Conservation (phyloP, 495 filamentous ascomycete genomes). For the Barbatosphaeria neglecta region DNA sequence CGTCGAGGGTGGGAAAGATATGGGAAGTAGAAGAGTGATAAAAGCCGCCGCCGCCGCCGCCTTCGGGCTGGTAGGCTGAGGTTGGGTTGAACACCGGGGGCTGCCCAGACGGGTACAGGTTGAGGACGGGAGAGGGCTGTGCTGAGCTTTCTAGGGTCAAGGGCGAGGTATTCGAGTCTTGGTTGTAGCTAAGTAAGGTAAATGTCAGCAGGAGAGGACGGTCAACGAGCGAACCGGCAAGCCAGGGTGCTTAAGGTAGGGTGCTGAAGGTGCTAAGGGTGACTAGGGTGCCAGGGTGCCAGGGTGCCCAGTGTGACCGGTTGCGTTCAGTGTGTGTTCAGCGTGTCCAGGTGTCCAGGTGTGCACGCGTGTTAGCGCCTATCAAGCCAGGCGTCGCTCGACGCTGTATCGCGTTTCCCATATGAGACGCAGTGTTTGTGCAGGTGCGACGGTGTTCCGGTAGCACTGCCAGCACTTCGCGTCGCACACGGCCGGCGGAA, state of each 20-base stretch:
- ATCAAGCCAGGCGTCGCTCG: slow-evolving; percentile 12
- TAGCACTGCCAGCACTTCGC: slow-evolving; percentile 31
- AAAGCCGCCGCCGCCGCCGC: slow-evolving; percentile 24
- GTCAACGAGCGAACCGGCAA: too few relatives aligned
- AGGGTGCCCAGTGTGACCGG: too few relatives aligned
- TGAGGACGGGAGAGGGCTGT: slow-evolving; percentile 32
- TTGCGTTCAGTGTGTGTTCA: too few relatives aligned
- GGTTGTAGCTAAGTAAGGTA: slow-evolving; percentile 27
- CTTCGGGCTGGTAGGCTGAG: slow-evolving; percentile 32
- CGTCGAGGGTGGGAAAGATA: slow-evolving; percentile 32
- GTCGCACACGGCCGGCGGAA: slow-evolving; percentile 29
- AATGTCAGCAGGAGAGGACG: slow-evolving; percentile 27
- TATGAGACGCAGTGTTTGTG: slow-evolving; percentile 15
- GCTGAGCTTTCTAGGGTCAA: slow-evolving; percentile 34
- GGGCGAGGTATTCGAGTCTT: slow-evolving; percentile 30
- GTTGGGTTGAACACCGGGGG: slow-evolving; percentile 24
- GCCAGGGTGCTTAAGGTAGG: too few relatives aligned
- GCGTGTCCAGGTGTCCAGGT: slow-evolving; percentile 12
- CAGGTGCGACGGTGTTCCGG: slow-evolving; percentile 25
- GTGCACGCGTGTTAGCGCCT: slow-evolving; percentile 1
- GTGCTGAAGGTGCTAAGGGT: too few relatives aligned
- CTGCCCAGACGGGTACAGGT: slow-evolving; percentile 31
- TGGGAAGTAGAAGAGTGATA: slow-evolving; percentile 31
- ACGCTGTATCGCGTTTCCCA: slow-evolving; percentile 17
- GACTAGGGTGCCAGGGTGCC: too few relatives aligned